These are phyloP conservation scores for Misopates orontium DNA, from an alignment of 257 asterid species.

Conservation along the genomic window DNA sequence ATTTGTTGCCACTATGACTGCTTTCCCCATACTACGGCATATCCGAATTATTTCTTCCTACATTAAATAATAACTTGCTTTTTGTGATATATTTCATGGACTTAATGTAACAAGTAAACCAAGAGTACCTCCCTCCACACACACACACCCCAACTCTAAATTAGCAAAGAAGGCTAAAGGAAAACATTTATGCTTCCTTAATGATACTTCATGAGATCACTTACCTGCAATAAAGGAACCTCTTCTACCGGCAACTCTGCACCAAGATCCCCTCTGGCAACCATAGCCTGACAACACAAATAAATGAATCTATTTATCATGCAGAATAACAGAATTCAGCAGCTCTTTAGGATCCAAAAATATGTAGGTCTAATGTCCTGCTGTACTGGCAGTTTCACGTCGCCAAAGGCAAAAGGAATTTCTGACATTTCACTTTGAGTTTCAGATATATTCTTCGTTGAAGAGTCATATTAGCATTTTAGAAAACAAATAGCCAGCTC, in stretches of 20 bases:
- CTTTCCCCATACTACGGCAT: slow-evolving; percentile 85
- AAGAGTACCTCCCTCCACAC: not conserved
- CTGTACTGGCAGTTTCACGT: slow-evolving; percentile 20
- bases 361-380: slow-evolving; percentile 8
- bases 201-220: slow-evolving; percentile 1
- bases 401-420: no score
- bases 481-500: slow-evolving; percentile 18
- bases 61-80: slow-evolving; percentile 13
- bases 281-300: slow-evolving; percentile 74
- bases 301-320: slow-evolving; percentile 5
- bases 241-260: slow-evolving; percentile 96
- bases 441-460: not conserved
- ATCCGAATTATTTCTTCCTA: slow-evolving; percentile 64
- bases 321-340: not conserved
- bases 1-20: slow-evolving; percentile 63
- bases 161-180: not conserved
- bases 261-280: slow-evolving; percentile 99
- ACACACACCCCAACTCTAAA: not conserved
- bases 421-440: not conserved
- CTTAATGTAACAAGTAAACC: not conserved
- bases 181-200: not conserved
- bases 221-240: slow-evolving; percentile 95
- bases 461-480: slow-evolving; percentile 16
- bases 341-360: not conserved
- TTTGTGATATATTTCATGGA: not conserved